Evolutionary conservation across 2,329 filamentous ascomycete genomes (phyloP).

Genomic region (Fusarium sarcochroum): DNA sequence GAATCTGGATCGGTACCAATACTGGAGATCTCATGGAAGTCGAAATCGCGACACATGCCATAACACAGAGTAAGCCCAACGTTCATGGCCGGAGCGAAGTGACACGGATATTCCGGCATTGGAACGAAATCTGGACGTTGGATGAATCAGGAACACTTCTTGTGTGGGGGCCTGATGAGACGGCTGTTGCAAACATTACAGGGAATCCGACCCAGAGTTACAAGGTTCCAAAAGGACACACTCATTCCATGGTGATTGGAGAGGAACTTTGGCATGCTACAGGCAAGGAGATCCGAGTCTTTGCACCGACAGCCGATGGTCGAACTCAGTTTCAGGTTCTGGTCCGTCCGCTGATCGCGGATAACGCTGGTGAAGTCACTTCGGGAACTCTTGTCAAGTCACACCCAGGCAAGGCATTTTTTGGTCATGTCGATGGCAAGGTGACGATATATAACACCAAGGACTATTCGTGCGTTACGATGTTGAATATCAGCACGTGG

Average conservation of each 20-base stretch:
- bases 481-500: constrained; percentile 91
- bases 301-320: constrained; percentile 78
- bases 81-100: constrained; percentile 86
- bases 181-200: constrained; percentile 80
- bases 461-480: constrained; percentile 81
- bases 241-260: constrained; percentile 89
- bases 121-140: constrained; percentile 92
- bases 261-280: constrained; percentile 89
- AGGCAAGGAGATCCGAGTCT: constrained; percentile 89
- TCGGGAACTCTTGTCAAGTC: constrained; percentile 83
- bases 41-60: constrained; percentile 80
- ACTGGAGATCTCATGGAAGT: constrained; percentile 90
- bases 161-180: constrained; percentile 84
- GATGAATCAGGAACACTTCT: constrained; percentile 90
- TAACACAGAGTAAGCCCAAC: constrained; percentile 76
- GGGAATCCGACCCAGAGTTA: constrained; percentile 80
- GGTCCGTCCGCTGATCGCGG: constrained; percentile 76
- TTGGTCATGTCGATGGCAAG: constrained; percentile 94
- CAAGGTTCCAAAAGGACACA: constrained; percentile 84
- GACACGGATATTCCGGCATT: constrained; percentile 86
- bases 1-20: constrained; percentile 92
- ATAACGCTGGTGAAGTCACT: constrained; percentile 87
- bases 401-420: constrained; percentile 84
- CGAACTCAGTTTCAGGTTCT: constrained; percentile 82
- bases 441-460: constrained; percentile 89